Evolutionary conservation across 305 asterid species (phyloP).

Genomic region (Ajuga reptans): DNA sequence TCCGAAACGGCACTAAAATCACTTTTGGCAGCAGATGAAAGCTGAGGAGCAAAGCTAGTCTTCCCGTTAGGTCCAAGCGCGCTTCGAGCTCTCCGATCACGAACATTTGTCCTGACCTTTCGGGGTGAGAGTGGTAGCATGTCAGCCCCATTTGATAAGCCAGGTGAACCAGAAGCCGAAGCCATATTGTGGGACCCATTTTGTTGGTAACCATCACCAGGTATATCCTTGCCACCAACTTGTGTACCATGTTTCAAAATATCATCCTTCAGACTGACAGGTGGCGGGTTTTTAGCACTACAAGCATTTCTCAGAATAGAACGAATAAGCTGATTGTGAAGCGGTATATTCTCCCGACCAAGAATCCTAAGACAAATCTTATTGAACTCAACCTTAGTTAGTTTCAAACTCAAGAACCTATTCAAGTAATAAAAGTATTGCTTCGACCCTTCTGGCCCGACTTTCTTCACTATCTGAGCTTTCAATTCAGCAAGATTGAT

Average conservation of each 20-base stretch:
- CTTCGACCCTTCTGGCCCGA: conserved; percentile 58
- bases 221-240: conserved; percentile 38
- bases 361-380: conserved; percentile 49
- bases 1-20: conserved; percentile 35
- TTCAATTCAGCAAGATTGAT: conserved; percentile 57
- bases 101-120: conserved; percentile 57
- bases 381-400: conserved; percentile 57
- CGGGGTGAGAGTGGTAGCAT: conserved; percentile 66
- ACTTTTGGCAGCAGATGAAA: conserved; percentile 24
- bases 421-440: conserved; percentile 56
- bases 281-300: conserved; percentile 48
- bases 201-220: conserved; percentile 35
- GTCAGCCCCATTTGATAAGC: conserved; percentile 62
- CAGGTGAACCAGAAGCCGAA: conserved; percentile 45
- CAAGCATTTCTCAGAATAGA: conserved; percentile 61
- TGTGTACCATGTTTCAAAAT: conserved; percentile 30
- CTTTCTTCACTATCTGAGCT: conserved; percentile 48
- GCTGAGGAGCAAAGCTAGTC: conserved; percentile 37
- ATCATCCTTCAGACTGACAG: conserved; percentile 33
- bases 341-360: conserved; percentile 47
- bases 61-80: conserved; percentile 60
- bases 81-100: conserved; percentile 55
- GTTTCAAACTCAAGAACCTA: conserved; percentile 52
- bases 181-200: conserved; percentile 46
- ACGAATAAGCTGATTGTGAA: conserved; percentile 57